These are phyloP conservation scores for Zopfia rhizophila DNA, from an alignment of 2,329 filamentous ascomycete genomes.

Conservation along the genomic window DNA sequence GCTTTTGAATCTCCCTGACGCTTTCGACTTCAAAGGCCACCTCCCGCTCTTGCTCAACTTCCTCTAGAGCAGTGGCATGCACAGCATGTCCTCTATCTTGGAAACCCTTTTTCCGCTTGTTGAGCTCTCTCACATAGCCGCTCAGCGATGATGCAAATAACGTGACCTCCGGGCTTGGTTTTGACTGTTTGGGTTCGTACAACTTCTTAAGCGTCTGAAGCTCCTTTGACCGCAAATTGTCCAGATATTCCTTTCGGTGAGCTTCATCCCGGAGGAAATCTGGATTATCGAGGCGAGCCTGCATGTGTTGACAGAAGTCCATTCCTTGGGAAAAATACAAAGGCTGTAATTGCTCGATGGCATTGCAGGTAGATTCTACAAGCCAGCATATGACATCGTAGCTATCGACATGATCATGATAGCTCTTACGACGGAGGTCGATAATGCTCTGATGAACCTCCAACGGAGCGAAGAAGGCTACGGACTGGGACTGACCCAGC, in stretches of 20 bases:
- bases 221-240: constrained; percentile 63
- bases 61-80: constrained; percentile 65
- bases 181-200: constrained; percentile 58
- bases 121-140: constrained; percentile 49
- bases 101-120: constrained; percentile 45
- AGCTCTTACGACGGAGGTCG: constrained; percentile 50
- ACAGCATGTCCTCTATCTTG: constrained; percentile 58
- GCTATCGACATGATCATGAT: constrained; percentile 52
- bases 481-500: constrained; percentile 65
- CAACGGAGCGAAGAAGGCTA: constrained; percentile 65
- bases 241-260: constrained; percentile 56
- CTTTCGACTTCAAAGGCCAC: constrained; percentile 68
- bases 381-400: constrained; percentile 69
- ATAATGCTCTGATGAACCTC: constrained; percentile 72
- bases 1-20: constrained; percentile 65
- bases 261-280: constrained; percentile 51
- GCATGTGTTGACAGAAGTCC: constrained; percentile 68
- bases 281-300: constrained; percentile 59
- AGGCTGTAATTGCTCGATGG: constrained; percentile 67
- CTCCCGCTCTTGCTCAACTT: constrained; percentile 68
- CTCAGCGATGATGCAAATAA: constrained; percentile 40
- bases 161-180: not conserved
- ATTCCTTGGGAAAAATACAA: constrained; percentile 69
- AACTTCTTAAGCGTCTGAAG: constrained; percentile 67
- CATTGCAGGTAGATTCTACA: constrained; percentile 70